These are phyloP conservation scores for Micractinium conductrix DNA, from an alignment of 139 green algal genomes.

Conservation along the genomic window DNA sequence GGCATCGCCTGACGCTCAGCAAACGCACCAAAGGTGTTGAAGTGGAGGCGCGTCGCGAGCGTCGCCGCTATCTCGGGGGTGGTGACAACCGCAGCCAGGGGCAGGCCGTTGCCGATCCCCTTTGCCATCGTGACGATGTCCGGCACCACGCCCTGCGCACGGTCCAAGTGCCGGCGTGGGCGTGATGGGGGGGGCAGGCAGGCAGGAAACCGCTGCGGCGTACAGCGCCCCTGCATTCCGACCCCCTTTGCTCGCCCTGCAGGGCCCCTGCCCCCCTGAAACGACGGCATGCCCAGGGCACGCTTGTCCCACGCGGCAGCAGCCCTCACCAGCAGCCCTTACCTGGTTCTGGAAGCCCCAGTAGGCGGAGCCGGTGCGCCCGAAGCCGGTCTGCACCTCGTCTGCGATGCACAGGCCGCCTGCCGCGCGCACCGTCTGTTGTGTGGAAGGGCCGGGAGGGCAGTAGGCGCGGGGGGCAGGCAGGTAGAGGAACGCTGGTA, in stretches of 20 bases:
- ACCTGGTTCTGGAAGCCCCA: constrained; percentile 95
- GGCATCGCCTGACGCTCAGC: not conserved
- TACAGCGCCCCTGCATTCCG: too few species aligned
- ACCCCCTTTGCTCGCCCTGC: too few species aligned
- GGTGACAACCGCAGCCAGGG: constrained; percentile 96
- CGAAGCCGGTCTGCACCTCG: constrained; percentile 99
- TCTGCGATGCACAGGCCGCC: constrained; percentile 97
- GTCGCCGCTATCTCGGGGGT: constrained; percentile 88
- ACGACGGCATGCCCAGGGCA: too few species aligned
- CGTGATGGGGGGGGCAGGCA: too few species aligned
- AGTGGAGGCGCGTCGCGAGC: constrained; percentile 84
- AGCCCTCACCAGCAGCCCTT: too few species aligned
- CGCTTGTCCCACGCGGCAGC: too few species aligned
- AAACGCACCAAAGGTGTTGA: constrained; percentile 96
- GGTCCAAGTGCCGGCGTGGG: too few species aligned
- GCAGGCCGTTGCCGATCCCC: constrained; percentile 97
- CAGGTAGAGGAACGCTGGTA: not conserved
- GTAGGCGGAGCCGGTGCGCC: constrained; percentile 89
- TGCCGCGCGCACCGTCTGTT: constrained; percentile 74
- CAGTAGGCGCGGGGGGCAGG: not conserved
- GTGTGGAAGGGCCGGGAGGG: not conserved
- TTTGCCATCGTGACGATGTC: constrained; percentile 98
- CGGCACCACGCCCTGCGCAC: constrained; percentile 79
- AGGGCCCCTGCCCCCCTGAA: too few species aligned
- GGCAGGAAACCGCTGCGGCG: too few species aligned